Percentiles rank a stretch among this genome's conserved stretches.
Evolutionary conservation across 208 protist genomes (phyloP).

Genomic region (Crithidia mellificae): DNA sequence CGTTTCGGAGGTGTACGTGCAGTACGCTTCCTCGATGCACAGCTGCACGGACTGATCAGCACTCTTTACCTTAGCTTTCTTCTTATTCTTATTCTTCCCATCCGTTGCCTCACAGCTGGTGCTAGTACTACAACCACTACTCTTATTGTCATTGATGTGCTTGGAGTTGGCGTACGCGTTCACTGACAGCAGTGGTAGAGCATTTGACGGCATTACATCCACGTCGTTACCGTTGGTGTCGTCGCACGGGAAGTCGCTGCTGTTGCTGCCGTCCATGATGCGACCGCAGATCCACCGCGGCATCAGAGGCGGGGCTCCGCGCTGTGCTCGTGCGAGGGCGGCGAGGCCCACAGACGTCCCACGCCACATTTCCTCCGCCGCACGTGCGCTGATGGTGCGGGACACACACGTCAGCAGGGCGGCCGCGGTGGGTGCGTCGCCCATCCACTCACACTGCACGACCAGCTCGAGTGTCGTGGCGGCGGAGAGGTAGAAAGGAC

Average conservation of each 20-base stretch:
- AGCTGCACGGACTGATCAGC: background rate
- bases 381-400: background rate
- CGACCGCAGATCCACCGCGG: conserved; percentile 5
- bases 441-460: conserved; percentile 13
- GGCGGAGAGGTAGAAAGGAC: conserved; percentile 2
- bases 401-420: conserved; percentile 8
- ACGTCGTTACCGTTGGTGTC: too few species aligned
- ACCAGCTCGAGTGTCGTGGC: conserved; percentile 10
- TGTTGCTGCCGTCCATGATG: background rate
- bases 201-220: background rate
- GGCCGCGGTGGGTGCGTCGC: conserved; percentile 5
- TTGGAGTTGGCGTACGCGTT: background rate
- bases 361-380: too few species aligned
- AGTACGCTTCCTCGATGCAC: conserved; percentile 11
- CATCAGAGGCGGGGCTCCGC: background rate
- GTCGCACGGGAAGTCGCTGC: too few species aligned
- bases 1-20: conserved; percentile 12
- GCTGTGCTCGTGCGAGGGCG: background rate
- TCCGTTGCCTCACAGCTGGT: too few species aligned
- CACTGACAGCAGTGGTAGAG: background rate
- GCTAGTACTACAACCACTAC: too few species aligned
- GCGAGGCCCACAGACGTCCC: background rate
- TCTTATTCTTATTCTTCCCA: background rate
- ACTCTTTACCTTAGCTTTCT: background rate
- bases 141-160: too few species aligned